Evolutionary conservation across 305 asterid species (phyloP).

Genomic region (Coffea humblotiana): DNA sequence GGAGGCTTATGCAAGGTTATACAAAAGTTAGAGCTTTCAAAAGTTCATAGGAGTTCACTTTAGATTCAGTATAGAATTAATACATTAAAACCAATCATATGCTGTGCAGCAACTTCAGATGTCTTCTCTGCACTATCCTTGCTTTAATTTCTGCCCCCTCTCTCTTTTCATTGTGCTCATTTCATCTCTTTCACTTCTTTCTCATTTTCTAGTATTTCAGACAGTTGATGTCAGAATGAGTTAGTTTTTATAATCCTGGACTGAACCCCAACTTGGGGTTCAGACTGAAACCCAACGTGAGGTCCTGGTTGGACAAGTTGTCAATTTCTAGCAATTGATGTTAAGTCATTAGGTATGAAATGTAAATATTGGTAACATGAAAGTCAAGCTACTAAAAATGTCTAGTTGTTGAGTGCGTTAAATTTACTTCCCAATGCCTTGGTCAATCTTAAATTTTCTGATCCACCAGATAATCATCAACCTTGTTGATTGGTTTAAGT

Average conservation of each 20-base stretch:
- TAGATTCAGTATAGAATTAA: neutral
- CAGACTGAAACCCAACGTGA: neutral
- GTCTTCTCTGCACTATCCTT: neutral
- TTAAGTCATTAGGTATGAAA: neutral
- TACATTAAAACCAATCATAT: neutral
- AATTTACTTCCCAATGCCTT: neutral
- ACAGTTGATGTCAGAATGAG: neutral
- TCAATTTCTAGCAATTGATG: neutral
- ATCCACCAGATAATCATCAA: too few species aligned
- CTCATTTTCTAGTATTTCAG: neutral
- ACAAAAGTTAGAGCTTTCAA: constrained; percentile 50
- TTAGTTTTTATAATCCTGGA: too few species aligned
- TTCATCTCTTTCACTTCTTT: neutral
- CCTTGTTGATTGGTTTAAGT: neutral
- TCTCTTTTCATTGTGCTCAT: neutral
- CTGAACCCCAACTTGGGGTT: neutral
- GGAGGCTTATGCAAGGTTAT: constrained; percentile 86
- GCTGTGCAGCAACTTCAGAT: neutral
- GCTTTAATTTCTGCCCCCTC: neutral
- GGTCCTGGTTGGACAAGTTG: neutral
- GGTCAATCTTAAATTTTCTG: too few species aligned
- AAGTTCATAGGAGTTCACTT: neutral
- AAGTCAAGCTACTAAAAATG: neutral
- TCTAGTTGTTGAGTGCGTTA: neutral
- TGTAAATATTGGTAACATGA: neutral